A percentile compares a stretch with the other conserved stretches of the same genome.
phyloP scores from a whole-genome alignment of 805 yeast genomes.

The Maudiozyma saulgeensis region DNA sequence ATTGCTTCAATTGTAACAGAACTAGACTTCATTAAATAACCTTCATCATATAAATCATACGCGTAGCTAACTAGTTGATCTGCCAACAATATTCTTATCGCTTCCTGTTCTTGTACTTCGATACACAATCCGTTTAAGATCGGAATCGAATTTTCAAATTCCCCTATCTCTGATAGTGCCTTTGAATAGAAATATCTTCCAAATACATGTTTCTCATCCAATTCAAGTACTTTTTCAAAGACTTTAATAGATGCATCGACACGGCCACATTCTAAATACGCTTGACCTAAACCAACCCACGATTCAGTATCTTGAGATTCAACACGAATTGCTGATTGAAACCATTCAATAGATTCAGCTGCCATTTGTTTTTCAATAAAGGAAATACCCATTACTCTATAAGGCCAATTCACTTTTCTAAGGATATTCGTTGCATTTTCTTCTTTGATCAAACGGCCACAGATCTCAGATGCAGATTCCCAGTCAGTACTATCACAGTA shows the following conservation, averaged over 20 bases:
- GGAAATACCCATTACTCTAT: slow-evolving; percentile 73
- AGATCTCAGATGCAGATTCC: slow-evolving; percentile 72
- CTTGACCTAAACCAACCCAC: slow-evolving; percentile 97
- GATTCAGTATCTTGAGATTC: slow-evolving; percentile 60
- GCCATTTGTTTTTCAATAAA: slow-evolving; percentile 62
- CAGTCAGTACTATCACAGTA: slow-evolving; percentile 65
- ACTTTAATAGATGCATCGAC: slow-evolving; percentile 81
- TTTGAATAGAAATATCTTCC: slow-evolving; percentile 60
- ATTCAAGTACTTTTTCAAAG: slow-evolving; percentile 50
- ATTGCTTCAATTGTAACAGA: slow-evolving; percentile 40
- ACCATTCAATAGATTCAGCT: slow-evolving; percentile 76
- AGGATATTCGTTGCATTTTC: slow-evolving; percentile 49
- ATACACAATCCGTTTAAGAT: slow-evolving; percentile 36
- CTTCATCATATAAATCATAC: slow-evolving; percentile 41
- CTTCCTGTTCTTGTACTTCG: slow-evolving; percentile 39
- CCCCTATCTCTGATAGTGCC: slow-evolving; percentile 53
- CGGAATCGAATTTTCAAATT: slow-evolving; percentile 51
- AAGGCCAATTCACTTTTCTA: slow-evolving; percentile 66
- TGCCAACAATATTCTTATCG: slow-evolving; percentile 43
- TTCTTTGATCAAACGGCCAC: slow-evolving; percentile 53
- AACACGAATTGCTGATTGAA: slow-evolving; percentile 74
- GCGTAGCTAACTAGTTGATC: slow-evolving; percentile 52
- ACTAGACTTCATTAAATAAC: slow-evolving; percentile 60
- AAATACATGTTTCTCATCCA: slow-evolving; percentile 49
- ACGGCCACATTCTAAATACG: slow-evolving; percentile 77